Conservation (phyloP, 2,329 filamentous ascomycete genomes). For the Emericellopsis atlantica region DNA sequence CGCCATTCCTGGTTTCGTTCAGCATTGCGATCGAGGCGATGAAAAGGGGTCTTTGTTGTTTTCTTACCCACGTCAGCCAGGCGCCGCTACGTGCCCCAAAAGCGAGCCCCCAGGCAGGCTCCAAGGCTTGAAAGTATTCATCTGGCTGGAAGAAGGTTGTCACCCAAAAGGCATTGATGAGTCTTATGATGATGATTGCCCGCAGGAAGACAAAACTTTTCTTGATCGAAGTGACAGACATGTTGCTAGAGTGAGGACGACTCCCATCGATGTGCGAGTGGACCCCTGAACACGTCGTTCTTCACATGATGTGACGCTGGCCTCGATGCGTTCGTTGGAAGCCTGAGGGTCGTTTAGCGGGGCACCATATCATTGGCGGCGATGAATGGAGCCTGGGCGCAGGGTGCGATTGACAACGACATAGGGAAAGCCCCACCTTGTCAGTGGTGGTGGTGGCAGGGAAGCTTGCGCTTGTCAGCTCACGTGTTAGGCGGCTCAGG, state of each 20-base stretch:
- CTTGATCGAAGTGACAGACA: not conserved
- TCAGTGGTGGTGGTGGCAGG: not conserved
- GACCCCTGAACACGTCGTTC: too few species aligned
- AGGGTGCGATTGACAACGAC: too few species aligned
- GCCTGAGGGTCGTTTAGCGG: too few species aligned
- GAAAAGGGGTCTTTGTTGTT: not conserved
- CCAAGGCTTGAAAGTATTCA: conserved; percentile 91
- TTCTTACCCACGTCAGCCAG: conserved; percentile 87
- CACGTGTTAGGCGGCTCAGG: not conserved
- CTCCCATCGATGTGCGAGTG: too few species aligned
- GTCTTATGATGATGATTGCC: conserved; percentile 52
- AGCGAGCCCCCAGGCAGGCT: conserved; percentile 83
- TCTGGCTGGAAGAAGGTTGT: conserved; percentile 96
- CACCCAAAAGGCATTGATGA: conserved; percentile 66
- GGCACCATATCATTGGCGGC: too few species aligned
- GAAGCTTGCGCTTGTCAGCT: not conserved
- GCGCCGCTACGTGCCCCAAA: conserved; percentile 69
- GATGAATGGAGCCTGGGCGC: too few species aligned
- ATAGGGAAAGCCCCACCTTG: too few species aligned
- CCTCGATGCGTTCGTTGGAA: too few species aligned
- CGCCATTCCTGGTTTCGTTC: conserved; percentile 67
- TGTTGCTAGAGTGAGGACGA: too few species aligned
- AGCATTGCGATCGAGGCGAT: conserved; percentile 1
- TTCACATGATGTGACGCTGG: too few species aligned
- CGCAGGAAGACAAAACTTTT: conserved; percentile 13